Percentiles rank a stretch among this genome's conserved stretches.
Evolutionary conservation across 1,139 yeast genomes (phyloP).

Genomic region (Yamadazyma diospyri): DNA sequence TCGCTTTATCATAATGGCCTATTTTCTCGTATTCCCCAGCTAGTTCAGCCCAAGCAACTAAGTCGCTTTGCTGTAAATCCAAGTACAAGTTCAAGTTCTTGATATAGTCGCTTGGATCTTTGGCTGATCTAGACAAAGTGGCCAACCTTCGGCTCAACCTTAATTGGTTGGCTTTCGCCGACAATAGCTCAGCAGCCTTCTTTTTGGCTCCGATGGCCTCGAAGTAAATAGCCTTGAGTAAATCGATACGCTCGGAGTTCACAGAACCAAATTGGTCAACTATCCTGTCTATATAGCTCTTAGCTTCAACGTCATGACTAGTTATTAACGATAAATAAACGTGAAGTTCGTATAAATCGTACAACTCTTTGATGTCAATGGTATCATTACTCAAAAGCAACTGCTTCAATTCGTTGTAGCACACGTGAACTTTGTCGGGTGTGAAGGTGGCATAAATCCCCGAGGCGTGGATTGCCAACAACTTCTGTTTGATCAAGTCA

Average conservation of each 20-base stretch:
- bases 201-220: slow-evolving; percentile 50
- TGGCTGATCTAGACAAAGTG: slow-evolving; percentile 22
- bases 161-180: slow-evolving; percentile 34
- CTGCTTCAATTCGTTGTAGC: slow-evolving; percentile 30
- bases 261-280: slow-evolving; percentile 55
- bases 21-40: slow-evolving; percentile 54
- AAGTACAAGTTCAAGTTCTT: slow-evolving; percentile 47
- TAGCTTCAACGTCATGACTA: slow-evolving; percentile 71
- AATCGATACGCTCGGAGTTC: slow-evolving; percentile 50
- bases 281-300: slow-evolving; percentile 56
- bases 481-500: slow-evolving; percentile 20
- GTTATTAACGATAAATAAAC: slow-evolving; percentile 64
- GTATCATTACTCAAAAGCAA: slow-evolving; percentile 25
- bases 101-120: slow-evolving; percentile 33
- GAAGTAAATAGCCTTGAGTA: slow-evolving; percentile 54
- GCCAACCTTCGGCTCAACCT: slow-evolving; percentile 32
- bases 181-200: slow-evolving; percentile 35
- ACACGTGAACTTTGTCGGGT: slow-evolving; percentile 30
- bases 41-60: slow-evolving; percentile 74
- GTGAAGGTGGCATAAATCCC: slow-evolving; percentile 35
- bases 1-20: slow-evolving; percentile 69
- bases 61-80: slow-evolving; percentile 65
- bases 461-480: slow-evolving; percentile 24
- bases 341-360: slow-evolving; percentile 64
- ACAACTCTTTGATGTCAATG: slow-evolving; percentile 49